Conservation (phyloP, 306 rosid species). For the Cucumis melo region DNA sequence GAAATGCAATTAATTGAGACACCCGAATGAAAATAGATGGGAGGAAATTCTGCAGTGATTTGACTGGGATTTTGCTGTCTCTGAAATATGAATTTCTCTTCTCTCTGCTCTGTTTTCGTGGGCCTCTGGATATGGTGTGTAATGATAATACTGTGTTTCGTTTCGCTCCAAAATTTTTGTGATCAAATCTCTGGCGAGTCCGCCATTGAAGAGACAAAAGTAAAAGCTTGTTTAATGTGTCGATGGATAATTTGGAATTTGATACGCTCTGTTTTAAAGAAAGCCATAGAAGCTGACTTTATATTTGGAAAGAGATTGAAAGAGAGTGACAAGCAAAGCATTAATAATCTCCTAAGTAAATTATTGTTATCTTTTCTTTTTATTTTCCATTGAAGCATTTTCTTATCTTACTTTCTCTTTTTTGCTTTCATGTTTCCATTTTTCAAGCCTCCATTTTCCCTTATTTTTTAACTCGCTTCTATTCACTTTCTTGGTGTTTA, state of each 20-base stretch:
- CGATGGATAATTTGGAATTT: not conserved
- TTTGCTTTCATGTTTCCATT: not conserved
- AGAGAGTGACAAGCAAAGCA: not conserved
- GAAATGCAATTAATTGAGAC: not conserved
- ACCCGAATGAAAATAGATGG: not conserved
- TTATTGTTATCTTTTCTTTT: not conserved
- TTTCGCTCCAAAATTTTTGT: not conserved
- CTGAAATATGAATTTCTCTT: not conserved
- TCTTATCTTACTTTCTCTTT: not conserved
- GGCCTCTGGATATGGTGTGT: not conserved
- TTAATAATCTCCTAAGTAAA: not conserved
- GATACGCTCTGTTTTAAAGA: not conserved
- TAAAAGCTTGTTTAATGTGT: not conserved
- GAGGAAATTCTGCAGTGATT: not conserved
- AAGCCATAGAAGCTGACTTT: not conserved
- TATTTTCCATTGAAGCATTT: not conserved
- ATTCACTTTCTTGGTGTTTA: too few species aligned
- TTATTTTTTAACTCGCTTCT: too few species aligned
- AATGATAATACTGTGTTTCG: not conserved
- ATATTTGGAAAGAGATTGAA: not conserved
- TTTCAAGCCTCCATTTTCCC: not conserved
- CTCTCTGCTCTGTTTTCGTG: not conserved
- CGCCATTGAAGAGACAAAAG: not conserved
- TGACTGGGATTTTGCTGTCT: not conserved
- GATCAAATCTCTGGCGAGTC: not conserved